Evolutionary conservation across 148 eudicot species (phyloP), one percentile per base, ranked within the genome.

Genomic region (Rhododendron ovatum): DNA sequence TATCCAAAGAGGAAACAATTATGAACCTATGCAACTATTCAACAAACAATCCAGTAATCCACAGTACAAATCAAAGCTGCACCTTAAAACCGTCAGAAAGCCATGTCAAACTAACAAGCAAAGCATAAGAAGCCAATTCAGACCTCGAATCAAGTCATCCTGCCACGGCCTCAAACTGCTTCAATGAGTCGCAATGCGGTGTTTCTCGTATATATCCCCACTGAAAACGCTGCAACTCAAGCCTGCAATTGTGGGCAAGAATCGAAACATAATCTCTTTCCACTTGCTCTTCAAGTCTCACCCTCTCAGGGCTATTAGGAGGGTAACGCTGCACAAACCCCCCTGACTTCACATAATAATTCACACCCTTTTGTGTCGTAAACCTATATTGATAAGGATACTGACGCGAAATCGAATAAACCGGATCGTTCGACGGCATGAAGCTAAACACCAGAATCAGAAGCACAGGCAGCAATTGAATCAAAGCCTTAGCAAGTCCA

Each of bases 261-360:
- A 88, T 84, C 2, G 87, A 69, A 24, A 86, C 81, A 82, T 91
- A 91, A 5, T 92, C 93, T 28, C 71, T 80, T 85, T 92, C 94
- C 45, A 92, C 85, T 43, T 82, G 45, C n/a, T 69, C 61, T 74
- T 92, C 94, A 85, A 92, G 86, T 24, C 63, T 69, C 75, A 37
- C 83, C 17, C 94, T 89, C 78, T 90, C 87, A 24, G 78, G 76
- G 77, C 91, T 90, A 86, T 80, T 43, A 33, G 84, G 61, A 15
- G 94, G 92, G 78, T 92, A 92, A 55, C 89, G 88, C 85, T 90
- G 90, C 88, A 91, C 92, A 84, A 87, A 91, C 7, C 82, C 80
- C 5, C 63, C 37, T 2, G 93, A 88, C 41, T 91, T 91, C 81
- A 90, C 92, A 80, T 78, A 92, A 87, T 47, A 92, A 74, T 90